Evolutionary conservation across 306 rosid genomes (phyloP).

Genomic region (Vachellia collinsii): DNA sequence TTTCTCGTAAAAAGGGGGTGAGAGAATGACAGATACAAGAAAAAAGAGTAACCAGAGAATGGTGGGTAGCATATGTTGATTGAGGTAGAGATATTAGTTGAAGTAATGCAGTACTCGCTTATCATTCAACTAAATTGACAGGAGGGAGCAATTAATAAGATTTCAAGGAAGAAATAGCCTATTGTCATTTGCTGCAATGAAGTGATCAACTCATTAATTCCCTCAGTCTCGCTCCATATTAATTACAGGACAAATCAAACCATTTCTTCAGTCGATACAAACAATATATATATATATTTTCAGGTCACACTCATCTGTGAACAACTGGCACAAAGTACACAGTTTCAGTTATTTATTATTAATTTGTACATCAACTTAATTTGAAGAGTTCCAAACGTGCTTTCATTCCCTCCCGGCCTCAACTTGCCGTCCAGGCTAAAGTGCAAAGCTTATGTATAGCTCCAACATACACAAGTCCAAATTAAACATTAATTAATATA

Average conservation of each 20-base stretch:
- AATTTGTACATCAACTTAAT: not conserved
- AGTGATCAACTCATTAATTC: no score
- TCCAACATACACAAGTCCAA: conserved; percentile 18
- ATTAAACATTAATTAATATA: not conserved
- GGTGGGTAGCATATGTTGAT: no score
- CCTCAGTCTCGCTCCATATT: not conserved
- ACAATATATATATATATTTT: not conserved
- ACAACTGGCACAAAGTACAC: not conserved
- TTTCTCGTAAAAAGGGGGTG: no score
- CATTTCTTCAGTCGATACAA: not conserved
- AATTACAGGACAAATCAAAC: not conserved
- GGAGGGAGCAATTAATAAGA: no score
- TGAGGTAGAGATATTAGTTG: no score
- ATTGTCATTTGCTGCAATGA: no score
- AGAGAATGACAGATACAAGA: no score
- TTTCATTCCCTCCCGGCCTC: not conserved
- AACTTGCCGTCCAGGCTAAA: conserved; percentile 33
- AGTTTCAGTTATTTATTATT: not conserved
- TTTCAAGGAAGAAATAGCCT: no score
- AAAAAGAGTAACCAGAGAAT: no score
- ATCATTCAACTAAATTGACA: no score
- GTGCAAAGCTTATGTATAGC: not conserved
- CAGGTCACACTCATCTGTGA: not conserved
- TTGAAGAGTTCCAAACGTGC: conserved; percentile 14
- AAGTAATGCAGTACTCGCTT: no score